Evolutionary conservation across 495 filamentous ascomycete genomes (phyloP).

Genomic region (Xylaria venustula): DNA sequence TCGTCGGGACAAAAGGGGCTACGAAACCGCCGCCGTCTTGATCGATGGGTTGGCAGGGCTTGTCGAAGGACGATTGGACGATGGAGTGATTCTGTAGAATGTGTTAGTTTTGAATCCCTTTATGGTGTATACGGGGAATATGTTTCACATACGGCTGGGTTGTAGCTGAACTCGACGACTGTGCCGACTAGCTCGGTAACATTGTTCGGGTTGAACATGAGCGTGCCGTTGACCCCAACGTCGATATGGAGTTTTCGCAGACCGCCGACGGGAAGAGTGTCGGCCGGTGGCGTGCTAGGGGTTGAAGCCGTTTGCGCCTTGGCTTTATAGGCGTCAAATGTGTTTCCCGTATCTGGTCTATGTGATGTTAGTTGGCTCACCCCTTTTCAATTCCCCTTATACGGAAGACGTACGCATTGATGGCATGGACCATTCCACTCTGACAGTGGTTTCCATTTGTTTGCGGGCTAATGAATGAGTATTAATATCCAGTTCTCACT

Average conservation of each 20-base stretch:
- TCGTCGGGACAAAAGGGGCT: slow-evolving; percentile 45
- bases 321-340: slow-evolving; percentile 35
- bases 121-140: slow-evolving; percentile 5
- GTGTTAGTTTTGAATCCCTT: not conserved
- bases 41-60: slow-evolving; percentile 38
- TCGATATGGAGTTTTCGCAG: slow-evolving; percentile 33
- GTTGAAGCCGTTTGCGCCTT: slow-evolving; percentile 25
- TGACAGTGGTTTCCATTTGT: slow-evolving; percentile 41
- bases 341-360: slow-evolving; percentile 33
- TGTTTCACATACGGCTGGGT: slow-evolving; percentile 17
- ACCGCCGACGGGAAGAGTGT: slow-evolving; percentile 33
- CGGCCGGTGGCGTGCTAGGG: slow-evolving; percentile 30
- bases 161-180: slow-evolving; percentile 39
- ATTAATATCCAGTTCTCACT: slow-evolving; percentile 1
- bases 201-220: slow-evolving; percentile 38
- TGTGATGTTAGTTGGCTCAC: slow-evolving; percentile 11
- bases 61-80: slow-evolving; percentile 39
- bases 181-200: slow-evolving; percentile 35
- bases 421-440: slow-evolving; percentile 39
- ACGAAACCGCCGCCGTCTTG: slow-evolving; percentile 32
- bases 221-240: slow-evolving; percentile 32
- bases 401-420: slow-evolving; percentile 37
- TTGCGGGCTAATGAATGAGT: slow-evolving; percentile 26
- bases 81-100: slow-evolving; percentile 38
- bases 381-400: not conserved